Conservation (phyloP, 805 yeast genomes). For the Schwanniomyces sp. region DNA sequence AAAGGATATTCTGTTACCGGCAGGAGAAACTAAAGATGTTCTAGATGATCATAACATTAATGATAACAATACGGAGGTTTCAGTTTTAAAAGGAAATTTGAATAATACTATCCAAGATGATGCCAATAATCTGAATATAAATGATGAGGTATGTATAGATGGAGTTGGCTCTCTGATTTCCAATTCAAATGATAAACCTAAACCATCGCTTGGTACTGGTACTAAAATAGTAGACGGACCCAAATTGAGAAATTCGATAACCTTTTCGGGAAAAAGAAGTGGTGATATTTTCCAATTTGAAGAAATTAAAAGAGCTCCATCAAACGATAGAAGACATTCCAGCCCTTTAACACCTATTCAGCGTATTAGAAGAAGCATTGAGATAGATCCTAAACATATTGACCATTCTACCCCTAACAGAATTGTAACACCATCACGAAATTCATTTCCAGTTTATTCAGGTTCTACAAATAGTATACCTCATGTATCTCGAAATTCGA, state of each 20-base stretch:
- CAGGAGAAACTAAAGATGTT: not conserved
- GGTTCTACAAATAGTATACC: not conserved
- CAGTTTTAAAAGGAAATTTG: too few species aligned
- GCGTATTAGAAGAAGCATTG: not conserved
- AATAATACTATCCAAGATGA: not conserved
- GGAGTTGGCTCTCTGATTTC: not conserved
- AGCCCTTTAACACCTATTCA: not conserved
- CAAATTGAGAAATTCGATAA: slow-evolving; percentile 6
- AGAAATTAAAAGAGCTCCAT: slow-evolving; percentile 3
- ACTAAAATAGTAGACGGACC: not conserved
- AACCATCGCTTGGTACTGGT: not conserved
- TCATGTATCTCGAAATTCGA: slow-evolving; percentile 16
- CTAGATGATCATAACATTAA: not conserved
- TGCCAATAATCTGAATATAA: too few species aligned
- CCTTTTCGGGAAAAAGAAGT: slow-evolving; percentile 2
- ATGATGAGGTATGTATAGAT: not conserved
- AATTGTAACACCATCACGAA: slow-evolving; percentile 11
- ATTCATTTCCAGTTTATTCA: slow-evolving; percentile 16
- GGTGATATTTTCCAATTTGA: not conserved
- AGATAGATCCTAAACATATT: not conserved
- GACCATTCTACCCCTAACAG: not conserved
- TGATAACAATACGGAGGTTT: not conserved
- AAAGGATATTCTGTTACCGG: not conserved
- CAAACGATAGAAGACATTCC: not conserved
- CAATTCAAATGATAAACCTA: not conserved